Evolutionary conservation across 352 stramenopile genomes (phyloP).

Genomic region (Phytophthora syringae): DNA sequence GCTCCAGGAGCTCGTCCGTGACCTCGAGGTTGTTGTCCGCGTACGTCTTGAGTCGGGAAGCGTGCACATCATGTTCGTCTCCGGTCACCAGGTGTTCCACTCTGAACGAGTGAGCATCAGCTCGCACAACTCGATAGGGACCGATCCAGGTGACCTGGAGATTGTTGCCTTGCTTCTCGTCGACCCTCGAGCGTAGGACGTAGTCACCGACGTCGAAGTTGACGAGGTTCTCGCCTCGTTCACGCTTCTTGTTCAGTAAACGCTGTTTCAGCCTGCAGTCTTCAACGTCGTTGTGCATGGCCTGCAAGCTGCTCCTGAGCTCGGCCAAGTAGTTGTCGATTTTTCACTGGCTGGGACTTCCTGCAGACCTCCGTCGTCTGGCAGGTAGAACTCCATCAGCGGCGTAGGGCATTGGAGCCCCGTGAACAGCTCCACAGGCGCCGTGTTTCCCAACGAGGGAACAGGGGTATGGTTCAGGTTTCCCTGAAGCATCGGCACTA

Average conservation of each 20-base stretch:
- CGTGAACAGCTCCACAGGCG: no score
- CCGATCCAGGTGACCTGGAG: background rate
- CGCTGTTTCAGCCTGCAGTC: slow-evolving; percentile 2
- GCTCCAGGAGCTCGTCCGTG: background rate
- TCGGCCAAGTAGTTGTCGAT: background rate
- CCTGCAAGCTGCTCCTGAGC: background rate
- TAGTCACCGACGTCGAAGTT: slow-evolving; percentile 11
- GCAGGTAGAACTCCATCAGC: no score
- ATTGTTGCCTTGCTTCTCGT: background rate
- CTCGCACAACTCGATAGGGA: background rate
- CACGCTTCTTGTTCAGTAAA: slow-evolving; percentile 6
- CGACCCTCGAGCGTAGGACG: background rate
- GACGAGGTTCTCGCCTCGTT: slow-evolving; percentile 8
- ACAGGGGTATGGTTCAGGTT: no score
- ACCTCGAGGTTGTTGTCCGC: slow-evolving; percentile 1
- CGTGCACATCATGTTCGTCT: slow-evolving; percentile 8
- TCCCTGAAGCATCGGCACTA: no score
- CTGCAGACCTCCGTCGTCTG: no score
- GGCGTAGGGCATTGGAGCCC: no score
- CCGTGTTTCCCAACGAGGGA: no score
- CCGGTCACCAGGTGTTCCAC: slow-evolving; percentile 10
- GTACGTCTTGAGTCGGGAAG: slow-evolving; percentile 8
- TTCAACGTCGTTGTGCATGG: background rate
- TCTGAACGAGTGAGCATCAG: slow-evolving; percentile 11
- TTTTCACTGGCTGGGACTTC: no score